phyloP scores from a whole-genome alignment of 164 flowering plant genomes.

The grape (Vitis vinifera) region DNA sequence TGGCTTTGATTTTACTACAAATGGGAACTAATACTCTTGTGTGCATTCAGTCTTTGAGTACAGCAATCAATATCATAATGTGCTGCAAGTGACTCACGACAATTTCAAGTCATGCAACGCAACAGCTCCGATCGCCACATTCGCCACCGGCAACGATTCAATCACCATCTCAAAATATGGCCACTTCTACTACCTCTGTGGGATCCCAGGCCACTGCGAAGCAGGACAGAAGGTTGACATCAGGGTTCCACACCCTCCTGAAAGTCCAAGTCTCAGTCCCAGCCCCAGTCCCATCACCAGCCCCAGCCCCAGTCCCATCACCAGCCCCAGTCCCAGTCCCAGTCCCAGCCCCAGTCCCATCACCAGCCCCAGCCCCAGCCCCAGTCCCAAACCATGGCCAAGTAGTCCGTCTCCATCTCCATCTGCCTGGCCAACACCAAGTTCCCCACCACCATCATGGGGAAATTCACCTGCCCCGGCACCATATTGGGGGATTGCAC shows the following conservation, averaged over 20 bases:
- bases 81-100: conserved; percentile 51
- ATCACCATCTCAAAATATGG: conserved; percentile 38
- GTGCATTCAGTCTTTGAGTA: conserved; percentile 51
- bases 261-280: neutral
- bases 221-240: conserved; percentile 71
- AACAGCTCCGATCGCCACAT: conserved; percentile 34
- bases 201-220: conserved; percentile 69
- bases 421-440: too few species aligned
- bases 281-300: neutral
- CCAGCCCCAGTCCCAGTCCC: too few species aligned
- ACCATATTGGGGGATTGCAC: neutral
- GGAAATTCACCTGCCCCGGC: too few species aligned
- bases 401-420: too few species aligned
- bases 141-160: conserved; percentile 58
- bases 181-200: conserved; percentile 64
- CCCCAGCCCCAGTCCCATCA: too few species aligned
- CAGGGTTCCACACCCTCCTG: neutral
- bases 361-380: too few species aligned
- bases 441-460: too few species aligned
- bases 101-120: conserved; percentile 60
- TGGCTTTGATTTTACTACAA: too few species aligned
- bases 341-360: too few species aligned
- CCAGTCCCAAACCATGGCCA: too few species aligned
- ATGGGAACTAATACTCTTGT: too few species aligned
- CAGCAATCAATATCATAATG: conserved; percentile 57